A percentile compares a stretch with the other conserved stretches of the same genome.
Evolutionary conservation across 2,329 filamentous ascomycete genomes (phyloP).

Genomic region (Pseudogymnoascus verrucosus): DNA sequence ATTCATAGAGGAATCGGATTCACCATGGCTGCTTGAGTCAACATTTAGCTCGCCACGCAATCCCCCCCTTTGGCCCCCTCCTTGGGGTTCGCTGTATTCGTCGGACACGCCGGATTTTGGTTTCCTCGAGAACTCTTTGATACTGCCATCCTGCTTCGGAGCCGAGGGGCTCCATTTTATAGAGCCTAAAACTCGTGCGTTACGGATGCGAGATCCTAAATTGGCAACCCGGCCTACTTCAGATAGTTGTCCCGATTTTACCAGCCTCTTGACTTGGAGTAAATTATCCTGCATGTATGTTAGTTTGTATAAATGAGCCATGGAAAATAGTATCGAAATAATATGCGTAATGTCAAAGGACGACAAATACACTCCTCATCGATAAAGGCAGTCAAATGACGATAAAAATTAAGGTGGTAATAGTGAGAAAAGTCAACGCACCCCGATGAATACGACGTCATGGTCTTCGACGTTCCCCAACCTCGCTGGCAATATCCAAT

Average conservation of each 20-base stretch:
- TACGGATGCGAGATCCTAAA: constrained; percentile 70
- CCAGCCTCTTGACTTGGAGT: constrained; percentile 72
- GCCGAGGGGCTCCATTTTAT: constrained; percentile 23
- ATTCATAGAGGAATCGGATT: background rate
- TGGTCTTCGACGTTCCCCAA: constrained; percentile 62
- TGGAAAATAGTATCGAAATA: background rate
- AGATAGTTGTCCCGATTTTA: constrained; percentile 59
- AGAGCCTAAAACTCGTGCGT: constrained; percentile 67
- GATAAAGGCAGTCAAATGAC: background rate
- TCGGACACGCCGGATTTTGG: background rate
- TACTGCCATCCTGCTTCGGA: background rate
- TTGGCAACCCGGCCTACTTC: constrained; percentile 71
- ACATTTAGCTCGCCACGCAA: background rate
- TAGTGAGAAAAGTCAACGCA: constrained; percentile 36
- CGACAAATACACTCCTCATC: background rate
- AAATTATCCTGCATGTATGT: constrained; percentile 54
- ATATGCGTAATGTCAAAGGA: constrained; percentile 10
- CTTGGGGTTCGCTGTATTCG: background rate
- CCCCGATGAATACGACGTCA: constrained; percentile 80
- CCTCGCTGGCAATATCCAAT: constrained; percentile 71
- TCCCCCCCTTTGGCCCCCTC: background rate
- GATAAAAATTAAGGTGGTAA: constrained; percentile 6
- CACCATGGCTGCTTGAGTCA: background rate
- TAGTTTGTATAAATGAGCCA: constrained; percentile 13
- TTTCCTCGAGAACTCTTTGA: background rate